A percentile compares a stretch with the other conserved stretches of the same genome.
These are phyloP conservation scores for Lizonia empirigonia DNA, from an alignment of 2,329 filamentous ascomycete species.

Conservation along the genomic window DNA sequence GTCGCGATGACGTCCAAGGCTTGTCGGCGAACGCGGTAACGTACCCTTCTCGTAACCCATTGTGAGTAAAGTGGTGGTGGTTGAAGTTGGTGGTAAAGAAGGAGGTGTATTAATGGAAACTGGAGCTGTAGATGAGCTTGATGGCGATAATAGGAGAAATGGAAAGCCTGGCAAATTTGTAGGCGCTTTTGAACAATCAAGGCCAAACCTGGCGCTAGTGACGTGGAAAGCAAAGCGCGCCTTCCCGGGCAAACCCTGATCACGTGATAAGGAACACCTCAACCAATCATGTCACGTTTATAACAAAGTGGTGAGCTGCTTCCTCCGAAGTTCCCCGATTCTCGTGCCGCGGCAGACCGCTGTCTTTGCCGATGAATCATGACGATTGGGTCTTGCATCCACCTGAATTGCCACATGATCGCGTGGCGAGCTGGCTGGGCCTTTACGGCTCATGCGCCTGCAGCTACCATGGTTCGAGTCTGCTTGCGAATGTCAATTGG, in stretches of 20 bases:
- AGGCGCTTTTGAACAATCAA: slow-evolving; percentile 23
- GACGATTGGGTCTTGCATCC: background rate
- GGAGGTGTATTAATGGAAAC: slow-evolving; percentile 21
- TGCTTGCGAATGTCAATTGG: too few species aligned
- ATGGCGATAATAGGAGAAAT: slow-evolving; percentile 17
- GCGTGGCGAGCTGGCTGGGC: too few species aligned
- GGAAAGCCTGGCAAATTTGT: slow-evolving; percentile 19
- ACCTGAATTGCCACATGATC: too few species aligned
- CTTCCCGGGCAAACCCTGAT: background rate
- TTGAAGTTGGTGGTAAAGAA: slow-evolving; percentile 23
- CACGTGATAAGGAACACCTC: background rate
- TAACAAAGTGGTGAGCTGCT: background rate
- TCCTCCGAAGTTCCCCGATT: too few species aligned
- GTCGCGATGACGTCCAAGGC: slow-evolving; percentile 40
- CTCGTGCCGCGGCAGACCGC: slow-evolving; percentile 12
- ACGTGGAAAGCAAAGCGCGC: too few species aligned
- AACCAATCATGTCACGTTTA: slow-evolving; percentile 8
- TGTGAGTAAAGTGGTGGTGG: slow-evolving; percentile 34
- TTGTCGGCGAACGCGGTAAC: slow-evolving; percentile 25
- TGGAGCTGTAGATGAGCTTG: slow-evolving; percentile 19
- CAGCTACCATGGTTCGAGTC: too few species aligned
- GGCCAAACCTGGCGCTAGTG: slow-evolving; percentile 27
- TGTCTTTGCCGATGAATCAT: slow-evolving; percentile 6
- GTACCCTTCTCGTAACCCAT: slow-evolving; percentile 51
- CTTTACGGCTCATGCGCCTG: too few species aligned